Evolutionary conservation across 164 flowering plant genomes (phyloP).

Genomic region (Amborella trichopoda): DNA sequence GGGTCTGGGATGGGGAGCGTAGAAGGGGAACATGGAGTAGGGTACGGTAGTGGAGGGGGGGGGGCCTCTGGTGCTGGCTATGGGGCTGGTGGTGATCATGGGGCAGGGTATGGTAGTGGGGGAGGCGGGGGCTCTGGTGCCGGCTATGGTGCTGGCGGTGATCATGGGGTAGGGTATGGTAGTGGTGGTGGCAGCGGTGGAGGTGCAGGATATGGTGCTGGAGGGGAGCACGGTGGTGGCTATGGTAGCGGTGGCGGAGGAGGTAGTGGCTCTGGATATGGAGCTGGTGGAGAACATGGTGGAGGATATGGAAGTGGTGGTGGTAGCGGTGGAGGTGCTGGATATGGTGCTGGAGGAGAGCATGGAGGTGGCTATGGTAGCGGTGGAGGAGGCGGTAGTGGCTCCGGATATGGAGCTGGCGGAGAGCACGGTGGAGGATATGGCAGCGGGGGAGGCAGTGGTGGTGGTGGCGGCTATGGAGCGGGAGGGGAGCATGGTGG

Average conservation of each 20-base stretch:
- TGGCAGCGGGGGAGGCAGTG: constrained; percentile 1
- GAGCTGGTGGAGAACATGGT: constrained; percentile 12
- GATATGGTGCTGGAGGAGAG: constrained; percentile 14
- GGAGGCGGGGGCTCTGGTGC: constrained; percentile 12
- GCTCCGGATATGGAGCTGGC: constrained; percentile 5
- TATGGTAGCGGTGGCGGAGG: constrained; percentile 8
- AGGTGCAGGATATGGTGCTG: constrained; percentile 4
- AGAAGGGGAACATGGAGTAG: constrained; percentile 18
- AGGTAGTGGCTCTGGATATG: constrained; percentile 2
- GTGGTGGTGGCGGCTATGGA: constrained; percentile 1
- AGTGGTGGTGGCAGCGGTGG: constrained; percentile 18
- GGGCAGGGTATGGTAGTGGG: background rate
- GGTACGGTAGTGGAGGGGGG: constrained; percentile 12
- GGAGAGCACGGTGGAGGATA: background rate
- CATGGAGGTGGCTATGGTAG: constrained; percentile 16
- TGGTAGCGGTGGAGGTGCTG: background rate
- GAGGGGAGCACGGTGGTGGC: background rate
- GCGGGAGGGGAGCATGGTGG: constrained; percentile 20
- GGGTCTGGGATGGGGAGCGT: constrained; percentile 20
- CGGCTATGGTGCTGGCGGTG: constrained; percentile 24
- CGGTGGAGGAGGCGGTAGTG: constrained; percentile 16
- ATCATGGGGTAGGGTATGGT: constrained; percentile 21
- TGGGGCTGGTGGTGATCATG: constrained; percentile 6
- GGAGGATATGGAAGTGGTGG: constrained; percentile 5
- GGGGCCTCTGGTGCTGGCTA: constrained; percentile 17